Percentiles rank a stretch among this genome's conserved stretches.
phyloP scores from a whole-genome alignment of 2,329 filamentous ascomycete genomes.

The Trichophyton schoenleinii region DNA sequence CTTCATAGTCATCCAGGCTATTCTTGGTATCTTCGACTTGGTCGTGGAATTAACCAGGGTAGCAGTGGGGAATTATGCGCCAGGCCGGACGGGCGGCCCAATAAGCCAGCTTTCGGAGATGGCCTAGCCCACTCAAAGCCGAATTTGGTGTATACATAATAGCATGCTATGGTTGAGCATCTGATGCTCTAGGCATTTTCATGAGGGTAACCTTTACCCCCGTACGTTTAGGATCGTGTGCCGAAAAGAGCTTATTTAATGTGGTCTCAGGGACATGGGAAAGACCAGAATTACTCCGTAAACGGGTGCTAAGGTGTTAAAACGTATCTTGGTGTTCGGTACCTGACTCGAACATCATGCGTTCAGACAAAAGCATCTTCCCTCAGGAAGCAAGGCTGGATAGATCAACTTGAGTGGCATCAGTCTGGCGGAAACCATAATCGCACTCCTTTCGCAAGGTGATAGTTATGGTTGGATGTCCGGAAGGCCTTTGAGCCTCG shows the following conservation, averaged over 20 bases:
- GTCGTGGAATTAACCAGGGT: conserved; percentile 1
- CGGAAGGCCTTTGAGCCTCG: not conserved
- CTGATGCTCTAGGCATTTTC: not conserved
- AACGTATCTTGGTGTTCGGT: not conserved
- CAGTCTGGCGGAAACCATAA: not conserved
- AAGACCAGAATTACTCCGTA: not conserved
- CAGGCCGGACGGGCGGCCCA: conserved; percentile 1
- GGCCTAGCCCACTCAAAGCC: conserved; percentile 3
- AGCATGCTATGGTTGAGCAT: not conserved
- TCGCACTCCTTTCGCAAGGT: not conserved
- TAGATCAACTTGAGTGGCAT: not conserved
- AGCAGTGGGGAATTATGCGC: conserved; percentile 1
- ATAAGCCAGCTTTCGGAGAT: conserved; percentile 9
- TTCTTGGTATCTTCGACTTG: not conserved
- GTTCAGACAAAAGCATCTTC: not conserved
- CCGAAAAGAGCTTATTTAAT: not conserved
- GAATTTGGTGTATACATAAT: not conserved
- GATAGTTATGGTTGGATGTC: not conserved
- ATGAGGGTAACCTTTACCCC: not conserved
- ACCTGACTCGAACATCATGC: not conserved
- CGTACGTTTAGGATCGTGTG: not conserved
- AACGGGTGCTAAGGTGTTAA: not conserved
- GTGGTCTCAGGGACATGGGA: not conserved
- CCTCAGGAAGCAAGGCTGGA: not conserved
- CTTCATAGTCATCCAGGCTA: not conserved